Conservation (phyloP, 2,329 filamentous ascomycete species). For the Colletotrichum siamense region DNA sequence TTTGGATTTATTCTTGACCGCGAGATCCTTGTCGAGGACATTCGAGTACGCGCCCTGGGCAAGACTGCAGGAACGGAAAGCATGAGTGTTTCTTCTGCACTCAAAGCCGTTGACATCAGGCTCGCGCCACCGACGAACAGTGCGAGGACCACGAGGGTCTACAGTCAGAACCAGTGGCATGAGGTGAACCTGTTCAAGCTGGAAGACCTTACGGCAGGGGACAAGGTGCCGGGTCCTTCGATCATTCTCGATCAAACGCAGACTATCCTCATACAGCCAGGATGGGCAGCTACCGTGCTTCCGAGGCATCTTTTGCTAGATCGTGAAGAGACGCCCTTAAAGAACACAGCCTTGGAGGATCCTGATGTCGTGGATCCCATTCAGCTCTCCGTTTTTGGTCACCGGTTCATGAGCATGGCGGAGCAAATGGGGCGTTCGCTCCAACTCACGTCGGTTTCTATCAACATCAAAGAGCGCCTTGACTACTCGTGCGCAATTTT, state of each 20-base stretch:
- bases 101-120: neutral
- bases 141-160: neutral
- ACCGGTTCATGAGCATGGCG: conserved; percentile 64
- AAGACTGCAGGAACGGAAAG: neutral
- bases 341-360: fast-evolving
- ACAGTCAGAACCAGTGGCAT: neutral
- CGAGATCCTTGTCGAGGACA: conserved; percentile 13
- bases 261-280: neutral
- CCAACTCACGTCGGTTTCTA: conserved; percentile 60
- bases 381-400: conserved; percentile 58
- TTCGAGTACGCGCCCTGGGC: conserved; percentile 15
- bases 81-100: neutral
- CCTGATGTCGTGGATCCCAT: conserved; percentile 49
- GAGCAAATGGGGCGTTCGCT: conserved; percentile 64
- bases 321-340: neutral
- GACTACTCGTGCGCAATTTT: conserved; percentile 51
- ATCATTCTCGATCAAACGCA: neutral
- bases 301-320: neutral
- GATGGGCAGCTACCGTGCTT: neutral
- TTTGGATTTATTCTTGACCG: conserved; percentile 19
- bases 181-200: neutral
- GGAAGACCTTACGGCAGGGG: neutral
- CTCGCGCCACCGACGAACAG: neutral
- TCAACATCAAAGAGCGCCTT: conserved; percentile 49
- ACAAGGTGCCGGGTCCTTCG: neutral